Percentiles rank a stretch among this genome's conserved stretches.
Conservation (phyloP, 176 grass and related monocot genomes). For the Puccinellia tenuiflora region DNA sequence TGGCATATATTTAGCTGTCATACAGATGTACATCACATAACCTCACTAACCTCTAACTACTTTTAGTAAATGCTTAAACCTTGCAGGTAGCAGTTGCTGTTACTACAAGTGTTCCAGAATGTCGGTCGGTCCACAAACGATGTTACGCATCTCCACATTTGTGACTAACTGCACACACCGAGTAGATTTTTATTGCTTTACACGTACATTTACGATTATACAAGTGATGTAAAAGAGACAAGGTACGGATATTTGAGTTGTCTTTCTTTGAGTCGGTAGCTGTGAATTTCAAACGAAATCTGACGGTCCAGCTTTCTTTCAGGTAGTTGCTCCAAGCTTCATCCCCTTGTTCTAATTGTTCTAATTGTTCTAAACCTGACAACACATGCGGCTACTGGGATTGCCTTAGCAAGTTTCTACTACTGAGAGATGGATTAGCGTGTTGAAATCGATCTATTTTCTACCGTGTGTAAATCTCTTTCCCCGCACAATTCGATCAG, state of each 20-base stretch:
- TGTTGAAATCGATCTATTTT: too few species aligned
- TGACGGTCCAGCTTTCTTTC: too few species aligned
- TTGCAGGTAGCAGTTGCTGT: constrained; percentile 7
- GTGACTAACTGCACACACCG: not conserved
- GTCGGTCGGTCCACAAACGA: not conserved
- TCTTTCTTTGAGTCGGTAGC: not conserved
- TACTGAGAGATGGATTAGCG: too few species aligned
- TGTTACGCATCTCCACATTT: not conserved
- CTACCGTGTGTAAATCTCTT: too few species aligned
- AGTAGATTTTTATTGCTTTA: not conserved
- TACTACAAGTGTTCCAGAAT: not conserved
- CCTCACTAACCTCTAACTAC: not conserved
- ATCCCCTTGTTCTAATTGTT: too few species aligned
- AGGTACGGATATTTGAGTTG: not conserved
- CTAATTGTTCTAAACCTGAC: not conserved
- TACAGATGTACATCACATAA: not conserved
- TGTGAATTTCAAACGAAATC: not conserved
- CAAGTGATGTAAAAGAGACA: not conserved
- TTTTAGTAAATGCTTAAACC: not conserved
- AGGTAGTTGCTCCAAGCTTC: not conserved
- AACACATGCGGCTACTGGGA: too few species aligned
- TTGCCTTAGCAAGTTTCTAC: too few species aligned
- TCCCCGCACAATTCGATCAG: not conserved
- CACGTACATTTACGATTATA: not conserved
- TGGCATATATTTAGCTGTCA: not conserved